Evolutionary conservation across 306 rosid species (phyloP).

Genomic region (Crataegus laevigata): DNA sequence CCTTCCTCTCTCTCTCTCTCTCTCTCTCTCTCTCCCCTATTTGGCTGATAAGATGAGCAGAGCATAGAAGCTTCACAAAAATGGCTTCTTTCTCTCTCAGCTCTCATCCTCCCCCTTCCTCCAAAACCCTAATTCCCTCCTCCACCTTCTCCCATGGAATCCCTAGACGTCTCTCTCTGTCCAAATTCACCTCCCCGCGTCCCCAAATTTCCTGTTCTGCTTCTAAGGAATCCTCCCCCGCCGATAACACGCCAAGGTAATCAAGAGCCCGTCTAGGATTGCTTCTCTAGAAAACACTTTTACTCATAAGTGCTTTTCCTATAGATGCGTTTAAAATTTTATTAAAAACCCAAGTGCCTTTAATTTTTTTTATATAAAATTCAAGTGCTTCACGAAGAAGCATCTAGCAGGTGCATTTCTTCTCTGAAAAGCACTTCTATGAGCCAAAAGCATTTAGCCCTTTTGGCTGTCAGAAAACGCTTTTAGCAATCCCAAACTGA

Average conservation of each 20-base stretch:
- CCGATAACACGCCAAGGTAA: conserved; percentile 45
- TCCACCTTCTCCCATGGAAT: conserved; percentile 5
- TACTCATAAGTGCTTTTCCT: neutral
- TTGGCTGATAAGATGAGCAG: conserved; percentile 14
- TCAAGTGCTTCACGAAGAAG: too few species aligned
- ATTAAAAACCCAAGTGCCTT: too few species aligned
- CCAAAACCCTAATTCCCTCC: conserved; percentile 17
- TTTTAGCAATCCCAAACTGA: neutral
- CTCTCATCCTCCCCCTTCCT: conserved; percentile 32
- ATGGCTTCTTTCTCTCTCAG: conserved; percentile 47
- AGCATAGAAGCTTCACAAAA: neutral
- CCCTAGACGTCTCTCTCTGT: conserved; percentile 16
- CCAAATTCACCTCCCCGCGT: conserved; percentile 22
- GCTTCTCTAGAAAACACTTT: neutral
- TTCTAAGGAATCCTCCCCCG: conserved; percentile 37
- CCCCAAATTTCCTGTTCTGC: conserved; percentile 38
- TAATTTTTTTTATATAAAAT: too few species aligned
- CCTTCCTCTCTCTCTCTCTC: neutral
- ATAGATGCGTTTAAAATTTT: neutral
- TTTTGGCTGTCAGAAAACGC: neutral
- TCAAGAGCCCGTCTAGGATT: neutral
- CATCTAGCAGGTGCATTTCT: too few species aligned
- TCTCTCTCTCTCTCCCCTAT: neutral
- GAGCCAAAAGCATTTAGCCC: neutral
- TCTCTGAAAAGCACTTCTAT: too few species aligned